Percentiles rank a stretch among this genome's conserved stretches.
Evolutionary conservation across 768 basidiomycete genomes (phyloP).

Genomic region (Lentinula edodes): DNA sequence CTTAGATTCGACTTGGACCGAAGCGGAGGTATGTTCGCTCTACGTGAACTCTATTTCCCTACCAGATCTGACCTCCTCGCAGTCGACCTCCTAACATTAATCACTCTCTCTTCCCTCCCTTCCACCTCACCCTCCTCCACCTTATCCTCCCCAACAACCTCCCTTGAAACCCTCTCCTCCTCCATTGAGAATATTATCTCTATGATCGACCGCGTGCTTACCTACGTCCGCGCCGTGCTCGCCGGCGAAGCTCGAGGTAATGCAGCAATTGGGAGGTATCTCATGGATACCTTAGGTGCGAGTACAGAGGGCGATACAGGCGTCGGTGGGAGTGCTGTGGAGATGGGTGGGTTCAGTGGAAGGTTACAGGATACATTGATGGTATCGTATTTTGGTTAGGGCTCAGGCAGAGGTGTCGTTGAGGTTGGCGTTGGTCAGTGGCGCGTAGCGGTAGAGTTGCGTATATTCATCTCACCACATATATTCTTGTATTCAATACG

Average conservation of each 20-base stretch:
- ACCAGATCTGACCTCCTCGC: constrained; percentile 1
- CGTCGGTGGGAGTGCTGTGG: constrained; percentile 20
- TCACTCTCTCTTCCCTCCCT: constrained; percentile 27
- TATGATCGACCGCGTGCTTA: constrained; percentile 82
- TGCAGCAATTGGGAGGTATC: constrained; percentile 84
- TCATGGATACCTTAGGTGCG: constrained; percentile 83
- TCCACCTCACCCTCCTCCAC: too few species aligned
- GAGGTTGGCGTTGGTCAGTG: constrained; percentile 60
- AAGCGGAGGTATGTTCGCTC: constrained; percentile 40
- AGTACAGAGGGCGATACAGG: constrained; percentile 38
- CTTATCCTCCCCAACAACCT: constrained; percentile 31
- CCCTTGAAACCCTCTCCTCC: constrained; percentile 76
- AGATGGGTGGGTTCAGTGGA: constrained; percentile 59
- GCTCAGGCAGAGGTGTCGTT: constrained; percentile 91
- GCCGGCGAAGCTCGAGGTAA: constrained; percentile 73
- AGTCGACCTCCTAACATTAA: constrained; percentile 63
- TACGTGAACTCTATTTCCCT: neutral
- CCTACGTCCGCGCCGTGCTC: constrained; percentile 78
- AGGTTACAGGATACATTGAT: constrained; percentile 89
- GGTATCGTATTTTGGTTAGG: constrained; percentile 89
- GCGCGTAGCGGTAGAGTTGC: neutral
- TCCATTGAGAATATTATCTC: constrained; percentile 63
- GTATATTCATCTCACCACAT: too few species aligned
- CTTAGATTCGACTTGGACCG: constrained; percentile 81
- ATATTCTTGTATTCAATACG: too few species aligned